phyloP scores from a whole-genome alignment of 345 rosid species.

The Populus pruinosa region DNA sequence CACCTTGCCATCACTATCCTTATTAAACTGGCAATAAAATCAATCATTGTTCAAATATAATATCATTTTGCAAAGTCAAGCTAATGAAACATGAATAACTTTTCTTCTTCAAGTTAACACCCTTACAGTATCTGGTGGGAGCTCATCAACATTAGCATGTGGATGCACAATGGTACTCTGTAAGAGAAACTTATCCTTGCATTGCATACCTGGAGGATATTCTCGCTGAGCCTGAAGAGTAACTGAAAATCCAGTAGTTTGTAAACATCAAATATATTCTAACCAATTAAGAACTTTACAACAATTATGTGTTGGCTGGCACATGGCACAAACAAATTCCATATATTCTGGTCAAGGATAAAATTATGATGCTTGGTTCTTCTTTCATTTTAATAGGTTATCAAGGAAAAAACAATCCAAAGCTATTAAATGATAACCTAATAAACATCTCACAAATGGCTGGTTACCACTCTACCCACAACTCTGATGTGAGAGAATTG shows the following conservation, averaged over 20 bases:
- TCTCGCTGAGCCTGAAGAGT: conserved; percentile 88
- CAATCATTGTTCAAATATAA: conserved; percentile 8
- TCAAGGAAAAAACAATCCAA: neutral
- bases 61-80: neutral
- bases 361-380: neutral
- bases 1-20: conserved; percentile 54
- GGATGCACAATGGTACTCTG: conserved; percentile 79
- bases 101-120: conserved; percentile 9
- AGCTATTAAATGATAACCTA: neutral
- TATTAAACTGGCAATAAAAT: conserved; percentile 53
- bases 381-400: neutral
- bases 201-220: conserved; percentile 79
- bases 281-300: neutral
- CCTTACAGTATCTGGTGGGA: conserved; percentile 79
- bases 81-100: neutral
- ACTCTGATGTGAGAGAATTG: neutral
- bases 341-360: neutral
- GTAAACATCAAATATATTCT: neutral
- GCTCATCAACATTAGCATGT: conserved; percentile 76
- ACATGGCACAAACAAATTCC: neutral
- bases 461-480: neutral
- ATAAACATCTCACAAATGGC: neutral
- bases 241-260: conserved; percentile 43
- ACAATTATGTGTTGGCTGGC: neutral
- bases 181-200: conserved; percentile 95